phyloP scores from a whole-genome alignment of 805 yeast species.

The Sungouiozyma intestinalis region DNA sequence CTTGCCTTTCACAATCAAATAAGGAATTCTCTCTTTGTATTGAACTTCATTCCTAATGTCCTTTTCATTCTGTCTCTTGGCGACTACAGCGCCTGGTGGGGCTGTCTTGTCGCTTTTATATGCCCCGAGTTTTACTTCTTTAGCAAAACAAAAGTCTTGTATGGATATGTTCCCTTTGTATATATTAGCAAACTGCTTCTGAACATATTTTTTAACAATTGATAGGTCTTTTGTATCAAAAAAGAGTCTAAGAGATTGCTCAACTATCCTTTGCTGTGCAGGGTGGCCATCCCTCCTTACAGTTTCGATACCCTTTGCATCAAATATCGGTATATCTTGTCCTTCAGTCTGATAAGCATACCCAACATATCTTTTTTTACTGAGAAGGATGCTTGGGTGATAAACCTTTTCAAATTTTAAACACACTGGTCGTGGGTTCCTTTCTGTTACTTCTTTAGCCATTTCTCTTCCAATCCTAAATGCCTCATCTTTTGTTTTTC shows the following conservation, averaged over 20 bases:
- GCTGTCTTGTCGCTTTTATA: constrained; percentile 62
- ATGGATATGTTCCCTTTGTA: constrained; percentile 51
- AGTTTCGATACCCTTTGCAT: constrained; percentile 95
- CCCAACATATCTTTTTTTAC: constrained; percentile 90
- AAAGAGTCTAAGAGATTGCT: constrained; percentile 51
- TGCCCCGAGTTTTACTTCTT: constrained; percentile 76
- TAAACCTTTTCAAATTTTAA: constrained; percentile 90
- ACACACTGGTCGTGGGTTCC: constrained; percentile 71
- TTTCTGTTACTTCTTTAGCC: constrained; percentile 49
- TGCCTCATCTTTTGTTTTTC: constrained; percentile 66
- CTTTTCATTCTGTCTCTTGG: constrained; percentile 46
- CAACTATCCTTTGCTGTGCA: constrained; percentile 77
- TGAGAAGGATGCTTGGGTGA: constrained; percentile 69
- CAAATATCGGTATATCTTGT: constrained; percentile 58
- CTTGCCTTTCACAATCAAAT: constrained; percentile 58
- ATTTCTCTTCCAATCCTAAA: constrained; percentile 64
- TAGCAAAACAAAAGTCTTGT: constrained; percentile 84
- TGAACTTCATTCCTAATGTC: constrained; percentile 80
- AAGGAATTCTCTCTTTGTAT: constrained; percentile 80
- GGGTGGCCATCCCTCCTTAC: constrained; percentile 92
- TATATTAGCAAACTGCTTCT: constrained; percentile 57
- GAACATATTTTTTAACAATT: constrained; percentile 52
- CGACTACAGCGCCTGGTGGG: constrained; percentile 88
- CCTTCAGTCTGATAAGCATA: constrained; percentile 53
- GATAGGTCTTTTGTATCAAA: constrained; percentile 70